Percentiles rank a stretch among this genome's conserved stretches.
These are phyloP conservation scores for Cladosporium phlei DNA, from an alignment of 2,329 filamentous ascomycete species.

Conservation along the genomic window DNA sequence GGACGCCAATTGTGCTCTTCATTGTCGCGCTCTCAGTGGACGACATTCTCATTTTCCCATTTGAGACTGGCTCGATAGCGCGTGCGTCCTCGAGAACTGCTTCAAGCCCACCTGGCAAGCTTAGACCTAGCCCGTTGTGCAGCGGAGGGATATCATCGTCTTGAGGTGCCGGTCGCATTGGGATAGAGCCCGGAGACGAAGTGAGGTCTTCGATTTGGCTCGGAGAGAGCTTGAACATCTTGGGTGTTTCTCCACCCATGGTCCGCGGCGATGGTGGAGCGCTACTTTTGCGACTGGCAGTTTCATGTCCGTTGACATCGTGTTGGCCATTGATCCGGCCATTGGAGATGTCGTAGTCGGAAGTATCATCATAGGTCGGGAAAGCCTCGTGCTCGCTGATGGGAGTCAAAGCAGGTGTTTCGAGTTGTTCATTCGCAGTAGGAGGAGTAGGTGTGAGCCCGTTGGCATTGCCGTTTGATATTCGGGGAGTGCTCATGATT, in stretches of 20 bases:
- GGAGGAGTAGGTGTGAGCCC: neutral
- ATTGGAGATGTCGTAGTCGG: neutral
- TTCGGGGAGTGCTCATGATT: slow-evolving; percentile 7
- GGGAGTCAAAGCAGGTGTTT: slow-evolving; percentile 27
- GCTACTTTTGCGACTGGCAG: slow-evolving; percentile 15
- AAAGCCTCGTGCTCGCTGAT: slow-evolving; percentile 24
- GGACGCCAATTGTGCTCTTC: slow-evolving; percentile 20
- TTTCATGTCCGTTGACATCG: neutral
- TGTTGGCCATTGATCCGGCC: neutral
- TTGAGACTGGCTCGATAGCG: neutral
- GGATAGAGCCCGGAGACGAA: slow-evolving; percentile 51
- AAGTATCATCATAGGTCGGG: slow-evolving; percentile 11
- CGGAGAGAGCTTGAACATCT: slow-evolving; percentile 49
- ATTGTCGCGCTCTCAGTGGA: neutral
- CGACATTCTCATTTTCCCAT: neutral
- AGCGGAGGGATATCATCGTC: slow-evolving; percentile 29
- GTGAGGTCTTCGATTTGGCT: slow-evolving; percentile 53
- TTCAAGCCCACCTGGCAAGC: neutral
- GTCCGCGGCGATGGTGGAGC: slow-evolving; percentile 10
- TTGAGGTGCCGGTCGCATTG: slow-evolving; percentile 40
- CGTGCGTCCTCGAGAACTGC: neutral
- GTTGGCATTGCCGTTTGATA: neutral
- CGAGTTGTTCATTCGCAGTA: slow-evolving; percentile 20
- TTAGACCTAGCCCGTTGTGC: slow-evolving; percentile 8
- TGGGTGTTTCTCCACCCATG: slow-evolving; percentile 12